Percentiles rank a stretch among this genome's conserved stretches.
Conservation (phyloP, 176 grass and related monocot genomes). For the Triticum monococcum region DNA sequence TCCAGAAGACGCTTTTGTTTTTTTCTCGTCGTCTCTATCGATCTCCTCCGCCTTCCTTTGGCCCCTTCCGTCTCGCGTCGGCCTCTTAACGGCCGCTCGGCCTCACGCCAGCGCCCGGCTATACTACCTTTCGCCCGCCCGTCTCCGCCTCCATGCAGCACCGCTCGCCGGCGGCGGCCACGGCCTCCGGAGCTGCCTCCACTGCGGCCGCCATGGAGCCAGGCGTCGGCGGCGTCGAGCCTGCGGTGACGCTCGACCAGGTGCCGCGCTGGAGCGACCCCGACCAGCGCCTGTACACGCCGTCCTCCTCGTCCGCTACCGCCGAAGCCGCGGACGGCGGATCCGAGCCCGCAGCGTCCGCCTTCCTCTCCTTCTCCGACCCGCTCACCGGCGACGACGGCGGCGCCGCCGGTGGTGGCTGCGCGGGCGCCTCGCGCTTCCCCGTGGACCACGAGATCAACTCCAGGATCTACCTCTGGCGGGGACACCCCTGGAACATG, state of each 20-base stretch:
- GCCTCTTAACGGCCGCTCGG: slow-evolving; percentile 33
- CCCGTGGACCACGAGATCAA: slow-evolving; percentile 90
- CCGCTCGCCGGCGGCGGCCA: slow-evolving; percentile 23
- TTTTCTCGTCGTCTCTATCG: background rate
- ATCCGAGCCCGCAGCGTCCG: slow-evolving; percentile 30
- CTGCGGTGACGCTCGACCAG: slow-evolving; percentile 75
- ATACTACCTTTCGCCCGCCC: background rate
- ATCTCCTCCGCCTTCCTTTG: background rate
- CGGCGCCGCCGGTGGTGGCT: background rate
- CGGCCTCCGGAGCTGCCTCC: background rate
- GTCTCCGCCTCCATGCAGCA: slow-evolving; percentile 35
- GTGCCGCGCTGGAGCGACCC: slow-evolving; percentile 93
- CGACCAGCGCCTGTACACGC: slow-evolving; percentile 50
- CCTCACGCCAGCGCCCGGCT: slow-evolving; percentile 1
- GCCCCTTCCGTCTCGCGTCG: background rate
- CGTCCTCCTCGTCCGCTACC: background rate
- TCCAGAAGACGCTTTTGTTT: background rate
- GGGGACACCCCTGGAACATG: slow-evolving; percentile 86
- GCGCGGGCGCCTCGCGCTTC: slow-evolving; percentile 47
- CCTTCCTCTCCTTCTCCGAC: slow-evolving; percentile 59
- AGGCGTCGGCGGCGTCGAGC: slow-evolving; percentile 54
- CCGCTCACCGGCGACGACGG: slow-evolving; percentile 57
- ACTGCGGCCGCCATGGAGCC: slow-evolving; percentile 22
- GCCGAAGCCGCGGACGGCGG: background rate
- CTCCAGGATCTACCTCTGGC: slow-evolving; percentile 91